Evolutionary conservation across 495 filamentous ascomycete species (phyloP).

Genomic region (Podospora conica): DNA sequence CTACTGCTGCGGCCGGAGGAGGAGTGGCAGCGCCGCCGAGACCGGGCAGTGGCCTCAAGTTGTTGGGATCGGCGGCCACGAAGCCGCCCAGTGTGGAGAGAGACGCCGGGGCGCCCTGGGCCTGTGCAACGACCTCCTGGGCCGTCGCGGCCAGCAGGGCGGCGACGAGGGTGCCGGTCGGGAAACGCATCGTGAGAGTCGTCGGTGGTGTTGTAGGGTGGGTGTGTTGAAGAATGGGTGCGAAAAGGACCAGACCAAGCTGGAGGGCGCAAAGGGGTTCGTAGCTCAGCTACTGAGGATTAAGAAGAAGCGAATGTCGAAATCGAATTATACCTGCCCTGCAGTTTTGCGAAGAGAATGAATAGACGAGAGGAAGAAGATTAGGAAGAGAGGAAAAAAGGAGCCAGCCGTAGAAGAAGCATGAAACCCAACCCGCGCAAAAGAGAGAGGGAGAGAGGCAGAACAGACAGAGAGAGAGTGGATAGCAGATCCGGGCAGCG

Average conservation of each 20-base stretch:
- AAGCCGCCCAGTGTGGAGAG: constrained; percentile 17
- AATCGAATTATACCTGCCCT: constrained; percentile 23
- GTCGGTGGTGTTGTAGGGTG: not conserved
- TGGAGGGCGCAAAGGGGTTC: constrained; percentile 14
- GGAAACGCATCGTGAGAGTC: constrained; percentile 24
- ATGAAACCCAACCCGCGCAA: not conserved
- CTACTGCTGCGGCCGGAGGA: not conserved
- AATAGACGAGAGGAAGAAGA: constrained; percentile 10
- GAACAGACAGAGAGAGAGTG: not conserved
- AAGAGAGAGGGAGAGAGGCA: constrained; percentile 4
- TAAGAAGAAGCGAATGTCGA: constrained; percentile 7
- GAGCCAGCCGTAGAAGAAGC: not conserved
- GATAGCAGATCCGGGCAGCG: constrained; percentile 5
- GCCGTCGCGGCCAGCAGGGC: constrained; percentile 22
- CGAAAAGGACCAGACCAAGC: constrained; percentile 12
- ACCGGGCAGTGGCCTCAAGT: constrained; percentile 20
- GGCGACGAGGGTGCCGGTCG: constrained; percentile 19
- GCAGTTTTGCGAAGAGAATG: constrained; percentile 27
- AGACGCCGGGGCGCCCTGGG: constrained; percentile 2
- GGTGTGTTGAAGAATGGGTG: constrained; percentile 1
- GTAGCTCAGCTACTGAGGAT: constrained; percentile 8
- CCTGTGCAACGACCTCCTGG: constrained; percentile 17
- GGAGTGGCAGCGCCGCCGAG: constrained; percentile 2
- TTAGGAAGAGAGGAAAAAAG: constrained; percentile 7
- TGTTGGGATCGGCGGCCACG: constrained; percentile 11